Base-by-base conservation (phyloP, 1,284 basidiomycete species). In the Ganoderma lingzhi region DNA sequence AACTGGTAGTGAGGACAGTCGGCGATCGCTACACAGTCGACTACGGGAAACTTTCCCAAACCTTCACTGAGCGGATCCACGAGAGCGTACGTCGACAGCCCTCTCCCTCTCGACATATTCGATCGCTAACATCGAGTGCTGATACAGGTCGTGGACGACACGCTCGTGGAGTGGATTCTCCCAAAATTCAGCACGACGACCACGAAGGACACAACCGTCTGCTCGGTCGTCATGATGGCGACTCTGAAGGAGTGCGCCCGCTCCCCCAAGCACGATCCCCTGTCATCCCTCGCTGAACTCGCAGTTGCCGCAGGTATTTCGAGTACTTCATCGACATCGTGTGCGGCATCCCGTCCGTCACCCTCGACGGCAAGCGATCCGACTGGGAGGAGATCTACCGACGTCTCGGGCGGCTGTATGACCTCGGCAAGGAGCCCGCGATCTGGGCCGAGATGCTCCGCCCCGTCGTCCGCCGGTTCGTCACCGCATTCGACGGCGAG, bases 321-420 rank as follows among this genome's bases (percentile, higher is more conserved):
- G 61, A 71, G 8, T 84, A 80, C 72, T 74, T 59, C 10, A 76
- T 80, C 37, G 37, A 35, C 1, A 73, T 81, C 8, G 60, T 65
- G 10, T 87, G 86, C 62, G 86, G 86, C 0, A 84, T 87, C n/a
- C 85, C 86, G 0, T 78, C 76, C 19, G 82, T 88, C 55, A 88
- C 85, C 3, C 78, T 88, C 23, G 79, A 81, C 62, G 84, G 84
- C 0, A 75, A 76, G 56, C 78, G 78, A 64, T 66, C 70, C 14
- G 84, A 85, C 74, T 85, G 81, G 79, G 68, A 77, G 51, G 62
- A 76, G 8, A 70, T 86, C n/a, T 65, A 80, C 23, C 32, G 41
- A 1, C 73, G 81, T 15, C 63, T 83, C 23, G 79, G 81, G 30
- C 81, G 81, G 62, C 75, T 84, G n/a, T 74, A 76, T 44, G 73